Evolutionary conservation across 129 eudicot genomes (phyloP), one percentile per base, ranked within the genome.

Genomic region (Tanacetum coccineum): DNA sequence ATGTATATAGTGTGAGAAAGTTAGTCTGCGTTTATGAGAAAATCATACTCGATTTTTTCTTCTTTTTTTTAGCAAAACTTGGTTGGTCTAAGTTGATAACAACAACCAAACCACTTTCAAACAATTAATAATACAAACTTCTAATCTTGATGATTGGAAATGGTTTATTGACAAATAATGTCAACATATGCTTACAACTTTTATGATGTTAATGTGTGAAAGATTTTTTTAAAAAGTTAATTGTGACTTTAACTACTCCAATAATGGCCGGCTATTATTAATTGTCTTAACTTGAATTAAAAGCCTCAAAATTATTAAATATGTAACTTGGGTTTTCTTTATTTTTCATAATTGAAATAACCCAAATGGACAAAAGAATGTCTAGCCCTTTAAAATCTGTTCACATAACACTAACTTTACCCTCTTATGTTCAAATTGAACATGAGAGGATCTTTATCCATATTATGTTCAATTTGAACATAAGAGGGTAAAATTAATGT

Each of bases 241-340:
- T 60, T 39, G 56, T 45, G 61, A 47, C 61, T 44, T 73, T n/a
- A 66, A 47, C 20, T 17, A 75, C 57, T 74, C 32, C 48, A 39
- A 75, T 60, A 68, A 67, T 59, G 40, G 80, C 74, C 80, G 80
- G 70, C 74, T 46, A 10, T n/a, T 65, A 51, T 52, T 20, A 52
- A 63, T 30, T 63, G 40, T 72, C 48, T 50, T 47, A 48, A 52
- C 49, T 60, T 18, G 22, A 69, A 42, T 22, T 55, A 4, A 70
- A n/a, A 58, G 47, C 32, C 19, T 13, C 10, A 13, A 20, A 49
- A 36, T 25, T 9, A 26, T 30, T 17, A 52, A 46, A 52, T 42
- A 22, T 15, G 39, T 47, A 18, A 73, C 64, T 52, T 53, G 11
- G 21, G 44, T 58, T 25, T 15, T 17, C 59, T 46, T 26, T 65